Evolutionary conservation across 495 filamentous ascomycete species (phyloP).

Genomic region (Hypoxylon lenormandii): DNA sequence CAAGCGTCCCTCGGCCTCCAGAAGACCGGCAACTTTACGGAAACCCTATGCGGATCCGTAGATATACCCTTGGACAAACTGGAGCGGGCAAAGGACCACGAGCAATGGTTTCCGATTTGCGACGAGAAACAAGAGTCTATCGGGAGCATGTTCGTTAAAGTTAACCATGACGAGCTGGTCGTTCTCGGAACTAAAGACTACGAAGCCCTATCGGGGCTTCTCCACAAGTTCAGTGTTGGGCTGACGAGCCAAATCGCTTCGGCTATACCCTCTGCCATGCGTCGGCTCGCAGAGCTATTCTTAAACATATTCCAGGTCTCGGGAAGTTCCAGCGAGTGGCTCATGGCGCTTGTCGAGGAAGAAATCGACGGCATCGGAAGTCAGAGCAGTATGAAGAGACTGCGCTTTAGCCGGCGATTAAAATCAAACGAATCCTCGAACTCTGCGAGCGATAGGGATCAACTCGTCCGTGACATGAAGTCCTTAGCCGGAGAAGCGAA

Average conservation of each 20-base stretch:
- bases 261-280: conserved; percentile 79
- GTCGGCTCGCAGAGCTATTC: conserved; percentile 83
- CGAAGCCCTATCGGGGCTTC: conserved; percentile 80
- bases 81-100: conserved; percentile 79
- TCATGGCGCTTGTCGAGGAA: conserved; percentile 91
- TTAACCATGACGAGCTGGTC: conserved; percentile 86
- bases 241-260: conserved; percentile 86
- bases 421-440: conserved; percentile 83
- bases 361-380: conserved; percentile 94
- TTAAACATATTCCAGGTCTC: conserved; percentile 96
- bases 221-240: conserved; percentile 85
- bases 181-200: conserved; percentile 90
- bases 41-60: conserved; percentile 74
- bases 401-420: conserved; percentile 79
- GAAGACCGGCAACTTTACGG: conserved; percentile 53
- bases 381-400: conserved; percentile 74
- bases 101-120: conserved; percentile 89
- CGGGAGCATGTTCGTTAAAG: conserved; percentile 87
- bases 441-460: conserved; percentile 64
- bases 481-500: conserved; percentile 84
- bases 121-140: conserved; percentile 77
- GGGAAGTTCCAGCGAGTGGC: conserved; percentile 87
- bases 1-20: conserved; percentile 59
- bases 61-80: conserved; percentile 88
- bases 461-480: conserved; percentile 71